Evolutionary conservation across 371 early-diverging fungal species (phyloP), one percentile per base, ranked within the genome.

Genomic region (Rhizopus sp.): DNA sequence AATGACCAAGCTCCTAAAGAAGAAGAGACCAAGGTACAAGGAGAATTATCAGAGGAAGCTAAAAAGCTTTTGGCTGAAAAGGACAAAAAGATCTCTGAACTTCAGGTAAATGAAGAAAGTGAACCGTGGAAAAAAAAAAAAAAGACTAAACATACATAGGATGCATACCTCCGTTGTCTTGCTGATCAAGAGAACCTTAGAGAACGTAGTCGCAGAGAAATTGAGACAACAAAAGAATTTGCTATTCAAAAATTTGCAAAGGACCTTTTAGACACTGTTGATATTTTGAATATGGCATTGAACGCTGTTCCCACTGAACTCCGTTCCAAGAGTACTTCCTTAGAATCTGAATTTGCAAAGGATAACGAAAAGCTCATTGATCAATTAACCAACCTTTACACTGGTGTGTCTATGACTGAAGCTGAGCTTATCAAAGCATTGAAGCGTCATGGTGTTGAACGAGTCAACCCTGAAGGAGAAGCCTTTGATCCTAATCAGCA

Each of bases 101-200:
- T 92, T 31, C 86, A 93, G 88, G 94, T 92, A 80, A 54, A 3
- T 9, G 7, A 17, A 34, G 47, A 34, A 33, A 23, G 2, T 23
- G 23, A 23, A 23, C 1, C 23, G 29, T 7, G 7, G 47, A 32
- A 17, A 31, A 54, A 41, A 50, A 40, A n/a, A 37, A 16, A 31
- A 33, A 10, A 15, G 3, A 45, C 16, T 12, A 9, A 47, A 29
- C 13, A 29, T 34, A n/a, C 0, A 16, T 60, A 91, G 90, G 85
- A 89, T 64, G 77, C 80, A 40, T 89, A 92, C 58, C 81, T 95
- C 59, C 92, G 96, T 60, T 86, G 91, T 42, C 84, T 99, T 37
- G 99, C 99, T 33, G 99, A 99, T 52, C 85, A 86, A 73, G 94
- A 99, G 75, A 99, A 99, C 80, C 69, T 97, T 31, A 92, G 98